Evolutionary conservation across 371 early-diverging fungal species (phyloP), one percentile per base, ranked within the genome.

Genomic region (Mucor lusitanicus): DNA sequence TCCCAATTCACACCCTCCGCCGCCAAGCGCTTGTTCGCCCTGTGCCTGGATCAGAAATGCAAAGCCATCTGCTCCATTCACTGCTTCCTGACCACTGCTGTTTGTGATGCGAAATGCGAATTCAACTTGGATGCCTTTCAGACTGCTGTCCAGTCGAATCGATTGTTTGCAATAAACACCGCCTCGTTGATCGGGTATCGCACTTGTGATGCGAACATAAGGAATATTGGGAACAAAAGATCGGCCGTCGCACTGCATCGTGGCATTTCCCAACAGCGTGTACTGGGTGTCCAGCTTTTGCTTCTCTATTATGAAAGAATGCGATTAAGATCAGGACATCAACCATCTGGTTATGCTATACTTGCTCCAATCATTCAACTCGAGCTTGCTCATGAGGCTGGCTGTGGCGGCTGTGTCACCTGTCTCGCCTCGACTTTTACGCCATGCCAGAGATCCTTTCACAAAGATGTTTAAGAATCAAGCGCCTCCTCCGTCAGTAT

Each of bases 401-500:
- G 46, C 64, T 21, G 44, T 35, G 5, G 12, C 8, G 15, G 35
- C 37, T 58, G 9, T 58, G 27, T 59, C 35, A 57, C 59, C 68
- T 32, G 64, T 59, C 53, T 88, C 89, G 3, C 84, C 85, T 11
- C 89, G 71, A 1, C 70, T 63, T 32, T 50, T 55, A 21, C 85
- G 65, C 89, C 89, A 88, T 44, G 68, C 75, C 33, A 81, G 21
- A 3, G 80, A 68, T n/a, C 88, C 88, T 79, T 42, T 19, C 27
- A 0, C 15, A 28, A 19, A 0, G 11, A 21, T 21, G n/a, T 8
- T 0, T n/a, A 28, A 37, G 13, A 13, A 37, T 13, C 37, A 37
- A 37, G 11, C 11, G 37, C 37, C 37, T 37, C 15, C 27, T 1
- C n/a, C n/a, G n/a, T 21, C 48, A 48, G 6, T 21, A 48, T 48